phyloP scores from a whole-genome alignment of 2,329 filamentous ascomycete species.

The Sphaerulina vaccinii region DNA sequence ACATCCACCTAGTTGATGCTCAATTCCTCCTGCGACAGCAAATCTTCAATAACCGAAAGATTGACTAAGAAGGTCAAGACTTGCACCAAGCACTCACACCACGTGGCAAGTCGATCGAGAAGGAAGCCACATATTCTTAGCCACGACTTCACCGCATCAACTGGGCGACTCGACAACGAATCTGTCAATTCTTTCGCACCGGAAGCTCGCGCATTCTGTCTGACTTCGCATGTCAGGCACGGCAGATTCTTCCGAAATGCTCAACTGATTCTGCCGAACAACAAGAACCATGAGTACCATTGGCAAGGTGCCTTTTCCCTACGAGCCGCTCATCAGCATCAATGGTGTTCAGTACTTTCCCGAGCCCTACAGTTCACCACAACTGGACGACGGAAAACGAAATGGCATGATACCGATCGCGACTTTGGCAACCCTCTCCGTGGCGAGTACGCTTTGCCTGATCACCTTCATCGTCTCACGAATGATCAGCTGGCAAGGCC shows the following conservation, averaged over 20 bases:
- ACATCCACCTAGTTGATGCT: neutral
- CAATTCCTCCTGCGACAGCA: neutral
- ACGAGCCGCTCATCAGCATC: constrained; percentile 24
- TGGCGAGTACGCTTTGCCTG: constrained; percentile 30
- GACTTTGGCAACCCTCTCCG: constrained; percentile 33
- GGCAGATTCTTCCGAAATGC: neutral
- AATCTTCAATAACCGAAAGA: too few relatives aligned
- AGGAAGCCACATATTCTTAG: too few relatives aligned
- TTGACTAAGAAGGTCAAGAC: neutral
- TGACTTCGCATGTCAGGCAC: too few relatives aligned
- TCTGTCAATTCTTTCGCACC: too few relatives aligned
- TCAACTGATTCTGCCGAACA: too few relatives aligned
- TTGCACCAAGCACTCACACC: too few relatives aligned
- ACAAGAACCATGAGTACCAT: neutral
- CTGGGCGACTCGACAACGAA: too few relatives aligned
- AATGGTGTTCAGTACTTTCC: constrained; percentile 31
- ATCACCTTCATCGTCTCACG: constrained; percentile 35
- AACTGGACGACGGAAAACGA: constrained; percentile 25
- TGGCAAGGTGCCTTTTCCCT: constrained; percentile 15
- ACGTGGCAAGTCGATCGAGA: too few relatives aligned
- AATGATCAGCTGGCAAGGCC: constrained; percentile 34
- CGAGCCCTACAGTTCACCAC: constrained; percentile 31
- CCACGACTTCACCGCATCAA: too few relatives aligned
- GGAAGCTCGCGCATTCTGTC: neutral
- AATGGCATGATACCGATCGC: constrained; percentile 35